A percentile compares a stretch with the other conserved stretches of the same genome.
Conservation (phyloP, 2,329 filamentous ascomycete genomes). For the Cryphonectria naterciae region DNA sequence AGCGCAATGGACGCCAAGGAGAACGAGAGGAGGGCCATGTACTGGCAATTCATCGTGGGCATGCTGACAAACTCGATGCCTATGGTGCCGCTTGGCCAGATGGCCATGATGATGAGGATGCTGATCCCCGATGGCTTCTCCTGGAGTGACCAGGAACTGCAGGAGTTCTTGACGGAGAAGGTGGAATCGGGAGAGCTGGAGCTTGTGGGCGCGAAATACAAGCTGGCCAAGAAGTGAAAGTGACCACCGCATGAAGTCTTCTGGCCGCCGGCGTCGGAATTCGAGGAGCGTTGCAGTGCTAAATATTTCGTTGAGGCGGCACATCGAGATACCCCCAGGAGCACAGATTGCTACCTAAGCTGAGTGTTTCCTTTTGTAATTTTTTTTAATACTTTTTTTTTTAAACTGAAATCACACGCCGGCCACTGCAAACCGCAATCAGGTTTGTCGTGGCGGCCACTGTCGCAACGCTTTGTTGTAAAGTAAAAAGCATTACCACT, state of each 20-base stretch:
- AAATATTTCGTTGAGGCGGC: not conserved
- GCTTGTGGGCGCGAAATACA: slow-evolving; percentile 71
- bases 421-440: not conserved
- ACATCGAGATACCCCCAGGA: not conserved
- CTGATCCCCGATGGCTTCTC: slow-evolving; percentile 85
- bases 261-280: not conserved
- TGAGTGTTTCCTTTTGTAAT: no score
- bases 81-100: slow-evolving; percentile 77
- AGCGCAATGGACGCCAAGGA: slow-evolving; percentile 65
- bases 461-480: not conserved
- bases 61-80: slow-evolving; percentile 92
- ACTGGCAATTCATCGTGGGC: slow-evolving; percentile 89
- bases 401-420: not conserved
- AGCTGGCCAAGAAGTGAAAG: slow-evolving; percentile 61
- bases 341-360: not conserved
- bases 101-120: slow-evolving; percentile 95
- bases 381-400: not conserved
- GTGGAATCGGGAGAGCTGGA: slow-evolving; percentile 73
- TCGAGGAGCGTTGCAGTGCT: not conserved
- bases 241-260: no score
- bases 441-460: not conserved
- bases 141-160: slow-evolving; percentile 86
- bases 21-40: slow-evolving; percentile 64
- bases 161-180: slow-evolving; percentile 79
- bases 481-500: not conserved